phyloP scores from a whole-genome alignment of 805 yeast genomes.

The Ogataea neopini region DNA sequence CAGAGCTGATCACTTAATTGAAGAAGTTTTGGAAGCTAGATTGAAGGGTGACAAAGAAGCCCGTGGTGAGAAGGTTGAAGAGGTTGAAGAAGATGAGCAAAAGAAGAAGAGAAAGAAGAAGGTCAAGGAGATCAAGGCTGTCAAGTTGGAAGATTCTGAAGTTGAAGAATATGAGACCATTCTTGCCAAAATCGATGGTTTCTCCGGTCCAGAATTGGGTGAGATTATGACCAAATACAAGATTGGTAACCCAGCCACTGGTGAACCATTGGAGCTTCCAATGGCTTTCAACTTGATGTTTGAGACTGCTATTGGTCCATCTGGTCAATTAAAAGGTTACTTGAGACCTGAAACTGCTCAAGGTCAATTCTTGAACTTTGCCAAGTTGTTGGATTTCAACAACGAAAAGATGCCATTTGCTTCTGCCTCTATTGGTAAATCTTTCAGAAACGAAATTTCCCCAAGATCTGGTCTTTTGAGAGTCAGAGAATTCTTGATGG shows the following conservation, averaged over 20 bases:
- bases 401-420: conserved; percentile 98
- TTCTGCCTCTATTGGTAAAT: conserved; percentile 98
- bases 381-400: conserved; percentile 90
- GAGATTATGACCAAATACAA: conserved; percentile 78
- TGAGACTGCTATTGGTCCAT: conserved; percentile 98
- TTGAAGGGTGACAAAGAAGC: conserved; percentile 97
- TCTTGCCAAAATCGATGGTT: conserved; percentile 94
- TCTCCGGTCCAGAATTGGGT: conserved; percentile 89
- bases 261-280: conserved; percentile 84
- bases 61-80: conserved; percentile 75
- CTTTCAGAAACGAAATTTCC: conserved; percentile 97
- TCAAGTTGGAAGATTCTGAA: conserved; percentile 79
- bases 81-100: conserved; percentile 65
- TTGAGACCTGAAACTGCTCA: conserved; percentile 99
- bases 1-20: conserved; percentile 97
- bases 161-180: conserved; percentile 81
- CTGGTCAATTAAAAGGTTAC: conserved; percentile 93
- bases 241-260: conserved; percentile 90
- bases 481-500: conserved; percentile 99
- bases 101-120: conserved; percentile 94
- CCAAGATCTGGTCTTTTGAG: conserved; percentile 97
- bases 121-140: conserved; percentile 90
- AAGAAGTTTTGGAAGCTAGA: conserved; percentile 95
- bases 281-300: conserved; percentile 97
- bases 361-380: conserved; percentile 96